phyloP scores from a whole-genome alignment of 2,329 filamentous ascomycete species.

The Cyphellophora europaea region DNA sequence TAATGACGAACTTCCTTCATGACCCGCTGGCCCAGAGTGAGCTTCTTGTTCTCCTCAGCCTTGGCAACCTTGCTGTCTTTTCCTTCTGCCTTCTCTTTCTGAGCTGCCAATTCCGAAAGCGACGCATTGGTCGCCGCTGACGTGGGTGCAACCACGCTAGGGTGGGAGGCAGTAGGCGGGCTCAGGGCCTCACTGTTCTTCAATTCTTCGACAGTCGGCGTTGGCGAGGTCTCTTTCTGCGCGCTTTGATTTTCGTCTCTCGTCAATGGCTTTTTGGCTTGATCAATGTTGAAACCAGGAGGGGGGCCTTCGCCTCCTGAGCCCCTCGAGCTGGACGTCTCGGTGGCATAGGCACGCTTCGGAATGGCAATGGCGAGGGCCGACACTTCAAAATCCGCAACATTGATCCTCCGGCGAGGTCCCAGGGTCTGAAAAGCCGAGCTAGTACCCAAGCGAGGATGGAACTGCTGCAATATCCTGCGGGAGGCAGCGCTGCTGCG shows the following conservation, averaged over 20 bases:
- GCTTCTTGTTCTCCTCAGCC: slow-evolving; percentile 70
- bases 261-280: slow-evolving; percentile 74
- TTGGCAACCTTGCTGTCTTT: slow-evolving; percentile 41
- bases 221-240: slow-evolving; percentile 19
- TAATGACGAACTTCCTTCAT: slow-evolving; percentile 93
- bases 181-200: slow-evolving; percentile 26
- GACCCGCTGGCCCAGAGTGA: slow-evolving; percentile 83
- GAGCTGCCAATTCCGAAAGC: slow-evolving; percentile 54
- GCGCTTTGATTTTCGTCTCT: slow-evolving; percentile 37
- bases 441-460: neutral
- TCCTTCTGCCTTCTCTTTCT: slow-evolving; percentile 41
- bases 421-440: neutral
- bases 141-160: slow-evolving; percentile 6
- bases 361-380: slow-evolving; percentile 51
- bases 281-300: slow-evolving; percentile 81
- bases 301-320: slow-evolving; percentile 56
- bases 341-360: slow-evolving; percentile 45
- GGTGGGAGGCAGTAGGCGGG: slow-evolving; percentile 21
- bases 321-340: slow-evolving; percentile 42
- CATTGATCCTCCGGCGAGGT: neutral
- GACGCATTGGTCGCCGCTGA: slow-evolving; percentile 28
- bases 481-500: slow-evolving; percentile 16
- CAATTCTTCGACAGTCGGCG: slow-evolving; percentile 15
- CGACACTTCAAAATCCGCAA: slow-evolving; percentile 13
- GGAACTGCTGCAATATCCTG: slow-evolving; percentile 13